These are phyloP conservation scores for Paecilomyces dactylethromorphus DNA, from an alignment of 2,329 filamentous ascomycete species.

Conservation along the genomic window DNA sequence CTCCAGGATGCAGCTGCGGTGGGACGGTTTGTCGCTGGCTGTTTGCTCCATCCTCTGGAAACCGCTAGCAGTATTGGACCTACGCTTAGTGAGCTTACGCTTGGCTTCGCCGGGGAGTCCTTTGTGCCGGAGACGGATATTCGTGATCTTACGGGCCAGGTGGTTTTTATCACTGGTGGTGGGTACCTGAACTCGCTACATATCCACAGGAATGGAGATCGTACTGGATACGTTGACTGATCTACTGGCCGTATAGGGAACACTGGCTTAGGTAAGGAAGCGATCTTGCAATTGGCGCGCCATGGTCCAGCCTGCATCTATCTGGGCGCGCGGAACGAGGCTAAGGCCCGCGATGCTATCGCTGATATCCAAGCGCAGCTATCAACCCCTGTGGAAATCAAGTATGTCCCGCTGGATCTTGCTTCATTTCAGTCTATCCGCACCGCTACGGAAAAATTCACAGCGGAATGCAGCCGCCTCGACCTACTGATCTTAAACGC, in stretches of 20 bases:
- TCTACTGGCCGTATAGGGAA: slow-evolving; percentile 29
- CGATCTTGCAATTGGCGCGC: slow-evolving; percentile 42
- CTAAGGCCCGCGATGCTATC: slow-evolving; percentile 39
- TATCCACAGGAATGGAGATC: neutral
- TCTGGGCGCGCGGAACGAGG: slow-evolving; percentile 45
- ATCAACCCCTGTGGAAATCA: slow-evolving; percentile 31
- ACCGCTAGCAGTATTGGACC: slow-evolving; percentile 24
- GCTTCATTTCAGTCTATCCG: slow-evolving; percentile 45
- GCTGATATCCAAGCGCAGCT: slow-evolving; percentile 31
- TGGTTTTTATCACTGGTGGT: slow-evolving; percentile 49
- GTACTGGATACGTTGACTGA: neutral
- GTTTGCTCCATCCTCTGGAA: slow-evolving; percentile 23
- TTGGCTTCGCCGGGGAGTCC: slow-evolving; percentile 24
- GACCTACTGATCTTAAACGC: slow-evolving; percentile 43
- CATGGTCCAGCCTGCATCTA: slow-evolving; percentile 50
- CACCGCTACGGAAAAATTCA: slow-evolving; percentile 36
- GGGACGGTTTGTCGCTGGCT: slow-evolving; percentile 12
- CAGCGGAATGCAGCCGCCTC: slow-evolving; percentile 32
- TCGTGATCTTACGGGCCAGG: slow-evolving; percentile 40
- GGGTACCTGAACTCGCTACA: slow-evolving; percentile 4
- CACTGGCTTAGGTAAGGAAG: slow-evolving; percentile 41
- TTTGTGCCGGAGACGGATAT: slow-evolving; percentile 42
- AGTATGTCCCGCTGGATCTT: slow-evolving; percentile 44
- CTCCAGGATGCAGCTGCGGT: slow-evolving; percentile 4
- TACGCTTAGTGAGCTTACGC: slow-evolving; percentile 27